These are phyloP conservation scores for Pelargonium citronellum DNA, from an alignment of 441 rosid genomes.

Conservation along the genomic window DNA sequence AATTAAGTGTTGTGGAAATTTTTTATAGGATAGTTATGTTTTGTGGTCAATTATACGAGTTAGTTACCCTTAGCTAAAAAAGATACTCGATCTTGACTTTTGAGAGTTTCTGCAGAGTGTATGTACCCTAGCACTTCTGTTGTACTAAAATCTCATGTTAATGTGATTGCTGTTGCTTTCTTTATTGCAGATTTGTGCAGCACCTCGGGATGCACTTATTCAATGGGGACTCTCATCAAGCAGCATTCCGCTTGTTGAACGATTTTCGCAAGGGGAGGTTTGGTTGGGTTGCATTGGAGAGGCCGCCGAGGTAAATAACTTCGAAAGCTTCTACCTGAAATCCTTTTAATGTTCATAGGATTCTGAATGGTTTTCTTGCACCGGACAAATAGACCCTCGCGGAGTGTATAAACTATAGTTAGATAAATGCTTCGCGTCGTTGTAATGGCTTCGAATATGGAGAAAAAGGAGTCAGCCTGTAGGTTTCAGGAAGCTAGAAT, in stretches of 20 bases:
- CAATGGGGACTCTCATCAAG: slow-evolving; percentile 65
- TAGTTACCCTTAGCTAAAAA: neutral
- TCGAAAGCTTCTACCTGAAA: no score
- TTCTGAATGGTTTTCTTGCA: no score
- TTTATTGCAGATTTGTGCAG: slow-evolving; percentile 55
- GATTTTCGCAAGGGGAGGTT: slow-evolving; percentile 85
- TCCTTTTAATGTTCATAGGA: no score
- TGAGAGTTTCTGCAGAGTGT: neutral
- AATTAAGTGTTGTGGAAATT: no score
- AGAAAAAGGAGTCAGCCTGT: no score
- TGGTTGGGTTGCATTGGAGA: slow-evolving; percentile 70
- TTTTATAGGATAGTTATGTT: no score
- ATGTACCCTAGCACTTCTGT: slow-evolving; percentile 1
- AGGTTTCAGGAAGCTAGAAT: no score
- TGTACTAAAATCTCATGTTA: slow-evolving; percentile 1
- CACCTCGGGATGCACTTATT: slow-evolving; percentile 68
- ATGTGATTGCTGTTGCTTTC: slow-evolving; percentile 15
- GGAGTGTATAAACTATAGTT: no score
- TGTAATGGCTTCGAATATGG: no score
- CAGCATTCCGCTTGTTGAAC: slow-evolving; percentile 52
- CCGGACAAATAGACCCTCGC: no score
- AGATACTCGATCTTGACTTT: neutral
- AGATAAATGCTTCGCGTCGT: no score
- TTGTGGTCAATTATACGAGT: no score
- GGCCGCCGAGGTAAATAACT: slow-evolving; percentile 49